phyloP scores from a whole-genome alignment of 2,329 filamentous ascomycete genomes.

The Apiospora rasikravindrae region DNA sequence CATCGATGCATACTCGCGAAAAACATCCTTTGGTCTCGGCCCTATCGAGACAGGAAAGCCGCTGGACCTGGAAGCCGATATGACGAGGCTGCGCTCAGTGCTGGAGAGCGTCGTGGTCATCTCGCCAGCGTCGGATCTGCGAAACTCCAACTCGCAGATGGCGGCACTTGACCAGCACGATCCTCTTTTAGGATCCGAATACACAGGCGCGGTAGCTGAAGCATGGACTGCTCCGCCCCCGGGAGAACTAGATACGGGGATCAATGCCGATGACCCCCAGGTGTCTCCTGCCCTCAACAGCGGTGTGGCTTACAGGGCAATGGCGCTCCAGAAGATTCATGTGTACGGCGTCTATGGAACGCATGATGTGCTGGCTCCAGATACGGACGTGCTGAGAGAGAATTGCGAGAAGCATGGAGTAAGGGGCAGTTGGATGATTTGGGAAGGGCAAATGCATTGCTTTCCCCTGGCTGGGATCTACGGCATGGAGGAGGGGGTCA shows the following conservation, averaged over 20 bases:
- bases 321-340: slow-evolving; percentile 51
- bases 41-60: slow-evolving; percentile 15
- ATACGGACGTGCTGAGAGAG: slow-evolving; percentile 54
- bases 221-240: slow-evolving; percentile 49
- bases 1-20: neutral
- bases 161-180: slow-evolving; percentile 45
- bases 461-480: slow-evolving; percentile 58
- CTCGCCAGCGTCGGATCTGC: slow-evolving; percentile 43
- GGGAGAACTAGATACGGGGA: slow-evolving; percentile 24
- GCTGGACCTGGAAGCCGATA: slow-evolving; percentile 1
- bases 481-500: slow-evolving; percentile 51
- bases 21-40: neutral
- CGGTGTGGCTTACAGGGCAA: slow-evolving; percentile 30
- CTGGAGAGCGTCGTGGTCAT: slow-evolving; percentile 25
- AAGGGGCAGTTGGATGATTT: slow-evolving; percentile 60
- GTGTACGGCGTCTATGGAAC: slow-evolving; percentile 58
- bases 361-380: slow-evolving; percentile 58
- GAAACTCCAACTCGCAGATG: slow-evolving; percentile 51
- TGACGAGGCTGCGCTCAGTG: slow-evolving; percentile 16
- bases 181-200: slow-evolving; percentile 49
- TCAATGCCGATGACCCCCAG: slow-evolving; percentile 42
- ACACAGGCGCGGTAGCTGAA: slow-evolving; percentile 47
- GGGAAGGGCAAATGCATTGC: slow-evolving; percentile 66
- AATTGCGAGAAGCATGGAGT: slow-evolving; percentile 49
- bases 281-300: slow-evolving; percentile 47